These are phyloP conservation scores for Ceratocystis ficicola DNA, from an alignment of 2,329 filamentous ascomycete genomes.

Conservation along the genomic window DNA sequence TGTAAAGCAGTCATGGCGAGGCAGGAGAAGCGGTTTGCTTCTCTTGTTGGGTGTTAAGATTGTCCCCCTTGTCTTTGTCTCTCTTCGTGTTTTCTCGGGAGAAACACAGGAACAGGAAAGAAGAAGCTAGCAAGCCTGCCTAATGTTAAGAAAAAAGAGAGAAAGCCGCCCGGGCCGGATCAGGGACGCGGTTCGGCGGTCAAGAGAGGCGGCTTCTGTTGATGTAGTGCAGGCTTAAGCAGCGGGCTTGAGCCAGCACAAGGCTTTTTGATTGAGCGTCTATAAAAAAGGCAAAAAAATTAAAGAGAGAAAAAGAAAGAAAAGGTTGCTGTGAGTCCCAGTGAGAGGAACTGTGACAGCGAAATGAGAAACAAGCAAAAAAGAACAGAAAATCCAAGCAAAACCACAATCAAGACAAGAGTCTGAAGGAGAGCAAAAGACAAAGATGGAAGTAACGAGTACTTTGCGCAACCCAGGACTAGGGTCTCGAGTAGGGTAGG, in stretches of 20 bases:
- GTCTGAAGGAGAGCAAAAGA: background rate
- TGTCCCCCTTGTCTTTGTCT: background rate
- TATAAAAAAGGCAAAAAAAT: background rate
- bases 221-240: background rate
- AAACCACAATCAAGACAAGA: background rate
- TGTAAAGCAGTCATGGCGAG: conserved; percentile 42
- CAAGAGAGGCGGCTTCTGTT: background rate
- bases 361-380: background rate
- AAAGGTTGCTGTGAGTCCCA: background rate
- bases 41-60: background rate
- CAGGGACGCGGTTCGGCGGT: background rate
- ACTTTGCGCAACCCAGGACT: too few species aligned
- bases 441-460: background rate
- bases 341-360: background rate
- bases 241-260: background rate
- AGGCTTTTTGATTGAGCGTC: background rate
- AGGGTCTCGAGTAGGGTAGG: too few species aligned
- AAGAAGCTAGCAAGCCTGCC: background rate
- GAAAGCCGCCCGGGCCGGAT: conserved; percentile 4
- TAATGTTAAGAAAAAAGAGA: background rate
- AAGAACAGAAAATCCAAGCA: background rate
- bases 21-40: background rate
- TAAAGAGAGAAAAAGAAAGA: conserved; percentile 1
- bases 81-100: background rate
- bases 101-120: background rate